phyloP scores from a whole-genome alignment of 495 filamentous ascomycete species.

The Aspergillus olivimuriae region DNA sequence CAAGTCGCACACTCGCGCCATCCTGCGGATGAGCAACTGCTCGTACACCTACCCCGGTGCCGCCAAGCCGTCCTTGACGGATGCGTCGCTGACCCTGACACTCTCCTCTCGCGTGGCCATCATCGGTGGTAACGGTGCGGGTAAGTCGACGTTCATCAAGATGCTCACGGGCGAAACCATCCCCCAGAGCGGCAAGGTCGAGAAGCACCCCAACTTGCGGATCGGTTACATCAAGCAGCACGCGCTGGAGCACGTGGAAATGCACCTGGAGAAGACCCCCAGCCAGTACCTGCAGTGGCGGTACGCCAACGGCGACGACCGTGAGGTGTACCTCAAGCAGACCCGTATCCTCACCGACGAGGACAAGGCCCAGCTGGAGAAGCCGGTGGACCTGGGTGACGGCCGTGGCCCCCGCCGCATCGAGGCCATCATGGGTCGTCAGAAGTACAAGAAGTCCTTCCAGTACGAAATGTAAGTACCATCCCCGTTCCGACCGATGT shows the following conservation, averaged over 20 bases:
- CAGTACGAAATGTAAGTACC: conserved; percentile 85
- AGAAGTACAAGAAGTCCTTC: conserved; percentile 99
- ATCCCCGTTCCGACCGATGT: neutral
- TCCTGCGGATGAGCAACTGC: conserved; percentile 89
- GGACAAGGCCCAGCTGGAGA: conserved; percentile 87
- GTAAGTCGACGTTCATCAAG: conserved; percentile 98
- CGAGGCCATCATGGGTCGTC: conserved; percentile 86
- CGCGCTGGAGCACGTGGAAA: conserved; percentile 97
- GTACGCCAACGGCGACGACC: conserved; percentile 93
- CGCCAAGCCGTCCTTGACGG: conserved; percentile 75
- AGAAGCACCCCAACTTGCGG: conserved; percentile 98
- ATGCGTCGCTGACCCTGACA: conserved; percentile 78
- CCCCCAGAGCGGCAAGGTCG: conserved; percentile 79
- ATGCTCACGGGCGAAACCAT: conserved; percentile 92
- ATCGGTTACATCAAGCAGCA: conserved; percentile 99
- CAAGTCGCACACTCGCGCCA: conserved; percentile 87
- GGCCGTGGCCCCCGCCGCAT: conserved; percentile 73
- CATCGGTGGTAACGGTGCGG: conserved; percentile 95
- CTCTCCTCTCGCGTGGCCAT: conserved; percentile 93
- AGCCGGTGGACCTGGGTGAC: conserved; percentile 73
- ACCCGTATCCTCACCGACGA: conserved; percentile 81
- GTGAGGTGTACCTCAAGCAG: conserved; percentile 96
- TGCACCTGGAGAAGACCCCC: conserved; percentile 98
- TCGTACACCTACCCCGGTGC: conserved; percentile 87
- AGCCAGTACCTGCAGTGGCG: conserved; percentile 99